Base-by-base conservation (phyloP, 371 early-diverging fungal species). In the Mucor sp. region DNA sequence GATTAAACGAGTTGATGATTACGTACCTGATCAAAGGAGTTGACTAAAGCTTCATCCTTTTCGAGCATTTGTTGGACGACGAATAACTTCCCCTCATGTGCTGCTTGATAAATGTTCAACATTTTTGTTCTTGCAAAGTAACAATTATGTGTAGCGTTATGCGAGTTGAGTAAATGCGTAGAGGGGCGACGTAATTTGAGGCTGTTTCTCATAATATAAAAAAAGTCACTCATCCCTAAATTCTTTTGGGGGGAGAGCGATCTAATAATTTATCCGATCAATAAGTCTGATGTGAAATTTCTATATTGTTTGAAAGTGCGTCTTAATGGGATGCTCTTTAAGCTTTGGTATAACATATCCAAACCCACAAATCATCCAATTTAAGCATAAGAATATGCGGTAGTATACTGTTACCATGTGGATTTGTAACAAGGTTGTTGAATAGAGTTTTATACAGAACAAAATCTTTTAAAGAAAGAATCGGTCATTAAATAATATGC, bases 51-150 rank as follows among this genome's bases (percentile, higher is more conserved):
- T 39, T 72, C 74, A 37, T 90, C 85, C 32, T 69, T 75, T 11
- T 84, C 79, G 9, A 91, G 56, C 32, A 90, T 74, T 62, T 86
- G 80, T 53, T 84, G 75, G 15, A 86, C 86, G 55, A 84, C 62
- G 53, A 77, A 79, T 30, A 85, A 68, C 57, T 88, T 81, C 32
- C 85, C 87, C 77, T 86, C 85, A 41, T 81, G 77, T 7, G 85
- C 82, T 14, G 88, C 85, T 25, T 78, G 83, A 58, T 75, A 81
- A 30, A 88, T 78, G 32, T 69, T 71, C 55, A 65, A 57, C 74
- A 74, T 74, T 6, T 21, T 55, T 55, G 11, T 50, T 62, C 7
- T 32, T 32, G 7, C 32, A 39, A 39, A 37, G 37, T 28, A 19
- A 59, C 4, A 58, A 58, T n/a, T 19, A 23, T n/a, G 4, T 35